Evolutionary conservation across 768 basidiomycete species (phyloP), one percentile per base, ranked within the genome.

Genomic region (Suillus placidus): DNA sequence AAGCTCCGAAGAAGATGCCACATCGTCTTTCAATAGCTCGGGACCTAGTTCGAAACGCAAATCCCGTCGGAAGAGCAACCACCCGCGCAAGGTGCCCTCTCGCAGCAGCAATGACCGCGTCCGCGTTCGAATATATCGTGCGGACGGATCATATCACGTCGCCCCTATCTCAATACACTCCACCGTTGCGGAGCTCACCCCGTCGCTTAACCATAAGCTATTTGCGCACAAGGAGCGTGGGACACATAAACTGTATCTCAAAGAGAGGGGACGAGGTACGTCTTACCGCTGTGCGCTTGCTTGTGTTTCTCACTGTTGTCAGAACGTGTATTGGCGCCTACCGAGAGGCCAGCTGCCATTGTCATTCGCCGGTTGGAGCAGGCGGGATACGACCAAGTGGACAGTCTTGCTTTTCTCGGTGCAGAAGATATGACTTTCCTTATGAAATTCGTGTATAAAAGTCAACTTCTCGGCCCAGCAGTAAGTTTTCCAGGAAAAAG

Each of bases 401-500:
- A 99, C 74, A 88, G 90, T 47, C 77, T 91, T 8, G 90, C 94
- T 65, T 82, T 89, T 51, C 81, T 97, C 8, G 90, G 89, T 0
- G 85, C 85, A 5, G 91, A 93, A 38, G 92, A 93, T 62, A 80
- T 97, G 67, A 85, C 88, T 6, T 96, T 96, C 73, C 82, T 99
- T 32, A 85, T 94, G 75, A 92, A 90, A 71, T 97, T 98, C 71
- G 87, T 96, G 23, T 98, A 92, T 79, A 94, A 95, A 74, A 90
- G 86, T 70, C 88, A 88, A 67, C 80, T 87, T 18, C 81, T 93
- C 20, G 88, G 86, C 14, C 82, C 87, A 57, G 77, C 85, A 67
- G 90, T 91, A 74, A 62, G 88, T 82, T 4, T 49, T 61, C 26
- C 47, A 62, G 55, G 58, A 60, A 51, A 37, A 2, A 43, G 26